Conservation (phyloP, 139 green algal genomes). For the Bryopsis sp. region DNA sequence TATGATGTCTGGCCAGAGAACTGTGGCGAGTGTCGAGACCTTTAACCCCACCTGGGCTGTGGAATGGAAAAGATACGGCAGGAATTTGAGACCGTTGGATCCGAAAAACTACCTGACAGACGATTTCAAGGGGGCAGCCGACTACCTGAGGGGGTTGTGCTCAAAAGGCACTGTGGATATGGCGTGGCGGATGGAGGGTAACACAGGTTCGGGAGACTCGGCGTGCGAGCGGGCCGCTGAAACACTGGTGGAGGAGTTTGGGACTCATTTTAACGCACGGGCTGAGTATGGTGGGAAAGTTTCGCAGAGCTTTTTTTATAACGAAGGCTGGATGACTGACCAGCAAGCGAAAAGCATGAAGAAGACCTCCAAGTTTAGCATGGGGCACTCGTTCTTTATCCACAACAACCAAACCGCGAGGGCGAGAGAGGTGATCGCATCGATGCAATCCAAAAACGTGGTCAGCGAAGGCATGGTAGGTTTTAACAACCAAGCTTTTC, state of each 20-base stretch:
- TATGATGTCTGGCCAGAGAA: background rate
- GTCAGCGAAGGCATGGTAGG: no score
- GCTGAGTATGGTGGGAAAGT: background rate
- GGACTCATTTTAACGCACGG: conserved; percentile 1
- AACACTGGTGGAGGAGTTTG: background rate
- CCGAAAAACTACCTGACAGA: background rate
- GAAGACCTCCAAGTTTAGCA: no score
- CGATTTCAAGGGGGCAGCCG: conserved; percentile 2
- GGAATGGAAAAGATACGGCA: background rate
- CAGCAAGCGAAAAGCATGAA: no score
- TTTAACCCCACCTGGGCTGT: background rate
- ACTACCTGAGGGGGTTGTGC: no score
- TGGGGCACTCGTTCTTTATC: no score
- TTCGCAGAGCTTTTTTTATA: background rate
- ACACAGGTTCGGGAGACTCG: background rate
- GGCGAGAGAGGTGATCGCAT: no score
- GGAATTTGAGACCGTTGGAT: background rate
- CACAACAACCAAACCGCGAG: no score
- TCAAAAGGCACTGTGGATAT: no score
- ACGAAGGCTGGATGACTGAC: background rate
- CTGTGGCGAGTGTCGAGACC: background rate
- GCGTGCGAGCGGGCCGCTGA: background rate
- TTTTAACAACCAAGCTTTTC: no score
- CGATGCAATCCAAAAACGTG: no score
- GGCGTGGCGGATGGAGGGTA: no score